Evolutionary conservation across 331 rosid species (phyloP), one percentile per base, ranked within the genome.

Genomic region (Acacia concinna): DNA sequence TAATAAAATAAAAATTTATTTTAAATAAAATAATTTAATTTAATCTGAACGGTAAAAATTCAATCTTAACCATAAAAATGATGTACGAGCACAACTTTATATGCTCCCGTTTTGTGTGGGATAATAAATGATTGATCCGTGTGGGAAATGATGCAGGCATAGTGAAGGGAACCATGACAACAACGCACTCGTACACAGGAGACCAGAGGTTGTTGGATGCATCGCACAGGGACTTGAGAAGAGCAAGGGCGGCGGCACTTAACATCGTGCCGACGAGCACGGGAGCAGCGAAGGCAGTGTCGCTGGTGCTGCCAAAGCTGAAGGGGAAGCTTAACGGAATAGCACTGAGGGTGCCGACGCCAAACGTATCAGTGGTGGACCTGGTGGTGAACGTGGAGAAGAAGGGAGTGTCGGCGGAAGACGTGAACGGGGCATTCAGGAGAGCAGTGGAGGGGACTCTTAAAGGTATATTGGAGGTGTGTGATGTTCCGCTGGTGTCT

Each of bases 191-290:
- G 67, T 96, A 96, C 92, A 96, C 99, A 0, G 99, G 99, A 82
- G 99, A 96, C 86, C 99, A 95, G 98, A 96, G 99, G 86, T 93
- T 96, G 41, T 59, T 96, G 93, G 99, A 96, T 84, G 99, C 99
- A 67, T 96, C 99, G 13, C 99, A 96, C 84, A 78, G 99, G 75
- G 99, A 93, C 91, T 82, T 96, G 88, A 91, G 99, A 80, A 77
- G 98, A 78, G 99, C 99, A 0, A 82, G 99, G 82, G 99, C 99
- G 2, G 99, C 98, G 30, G 99, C 99, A 38, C 85, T 96, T 81
- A 96, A 91, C 91, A 96, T 96, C 31, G 99, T 96, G 57, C 99
- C 99, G 3, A 96, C 99, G 43, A 96, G 98, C 93, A 96, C 99
- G 0, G 99, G 99, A 51, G 99, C 99, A 75, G 99, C 98, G 46